These are phyloP conservation scores for Carex scoparia DNA, from an alignment of 176 grass and related monocot genomes.

Conservation along the genomic window DNA sequence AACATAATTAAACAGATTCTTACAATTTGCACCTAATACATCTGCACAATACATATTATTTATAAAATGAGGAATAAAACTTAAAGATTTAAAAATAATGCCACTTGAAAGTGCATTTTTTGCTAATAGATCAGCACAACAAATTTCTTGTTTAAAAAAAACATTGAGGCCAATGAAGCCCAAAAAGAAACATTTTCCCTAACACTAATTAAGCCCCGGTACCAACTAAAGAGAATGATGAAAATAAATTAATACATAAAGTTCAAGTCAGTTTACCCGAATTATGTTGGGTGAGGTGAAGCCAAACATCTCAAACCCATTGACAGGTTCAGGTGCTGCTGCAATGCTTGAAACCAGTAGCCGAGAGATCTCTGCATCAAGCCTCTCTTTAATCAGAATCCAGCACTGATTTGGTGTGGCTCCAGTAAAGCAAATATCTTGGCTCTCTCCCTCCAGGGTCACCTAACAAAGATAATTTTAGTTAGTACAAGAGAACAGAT, in stretches of 20 bases:
- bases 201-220: background rate
- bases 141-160: background rate
- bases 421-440: conserved; percentile 44
- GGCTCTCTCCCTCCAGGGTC: conserved; percentile 40
- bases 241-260: background rate
- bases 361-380: conserved; percentile 61
- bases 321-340: conserved; percentile 27
- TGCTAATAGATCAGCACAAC: background rate
- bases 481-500: conserved; percentile 4
- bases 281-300: conserved; percentile 56
- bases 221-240: background rate
- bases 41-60: no score
- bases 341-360: conserved; percentile 33
- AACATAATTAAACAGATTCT: no score
- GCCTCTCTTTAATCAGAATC: conserved; percentile 47
- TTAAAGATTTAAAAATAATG: no score
- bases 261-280: conserved; percentile 35
- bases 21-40: no score
- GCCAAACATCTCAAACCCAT: conserved; percentile 86
- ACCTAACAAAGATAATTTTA: conserved; percentile 34
- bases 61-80: no score
- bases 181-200: conserved; percentile 4
- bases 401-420: conserved; percentile 52
- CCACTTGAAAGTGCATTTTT: no score
- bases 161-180: background rate